These are phyloP conservation scores for Diaporthe velutina DNA, from an alignment of 2,329 filamentous ascomycete species.

Conservation along the genomic window DNA sequence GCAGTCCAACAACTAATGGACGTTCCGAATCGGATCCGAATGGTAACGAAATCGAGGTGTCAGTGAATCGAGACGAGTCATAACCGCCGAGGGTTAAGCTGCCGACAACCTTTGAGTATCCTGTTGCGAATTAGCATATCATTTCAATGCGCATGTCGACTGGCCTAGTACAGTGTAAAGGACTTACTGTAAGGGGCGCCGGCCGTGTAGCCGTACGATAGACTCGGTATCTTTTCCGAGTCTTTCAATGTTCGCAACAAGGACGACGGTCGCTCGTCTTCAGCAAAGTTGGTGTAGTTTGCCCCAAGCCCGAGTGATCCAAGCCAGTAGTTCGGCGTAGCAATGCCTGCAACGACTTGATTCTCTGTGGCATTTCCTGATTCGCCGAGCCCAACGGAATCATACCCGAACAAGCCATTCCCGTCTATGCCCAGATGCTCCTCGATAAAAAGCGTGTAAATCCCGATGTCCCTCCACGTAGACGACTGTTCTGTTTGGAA, in stretches of 20 bases:
- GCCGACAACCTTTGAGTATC: slow-evolving; percentile 18
- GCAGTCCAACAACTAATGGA: slow-evolving; percentile 16
- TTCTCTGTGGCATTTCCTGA: not conserved
- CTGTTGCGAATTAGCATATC: not conserved
- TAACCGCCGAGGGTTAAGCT: slow-evolving; percentile 17
- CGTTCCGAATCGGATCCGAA: slow-evolving; percentile 20
- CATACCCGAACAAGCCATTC: slow-evolving; percentile 4
- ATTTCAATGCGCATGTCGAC: not conserved
- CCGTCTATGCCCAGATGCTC: slow-evolving; percentile 24
- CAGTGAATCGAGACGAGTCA: slow-evolving; percentile 18
- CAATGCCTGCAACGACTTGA: slow-evolving; percentile 5
- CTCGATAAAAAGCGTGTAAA: slow-evolving; percentile 3
- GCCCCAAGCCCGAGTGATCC: slow-evolving; percentile 14
- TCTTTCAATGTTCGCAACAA: slow-evolving; percentile 23
- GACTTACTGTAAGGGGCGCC: slow-evolving; percentile 19
- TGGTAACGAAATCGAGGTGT: not conserved
- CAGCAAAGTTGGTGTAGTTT: slow-evolving; percentile 23
- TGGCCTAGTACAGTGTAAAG: not conserved
- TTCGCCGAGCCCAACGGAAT: slow-evolving; percentile 8
- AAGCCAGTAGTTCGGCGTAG: not conserved
- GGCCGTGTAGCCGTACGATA: slow-evolving; percentile 23
- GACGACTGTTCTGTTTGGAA: not conserved
- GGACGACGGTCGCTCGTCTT: slow-evolving; percentile 5
- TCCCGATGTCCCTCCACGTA: not conserved
- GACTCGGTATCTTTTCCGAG: not conserved